phyloP scores from a whole-genome alignment of 2,329 filamentous ascomycete genomes.

The Colletotrichum sp. region DNA sequence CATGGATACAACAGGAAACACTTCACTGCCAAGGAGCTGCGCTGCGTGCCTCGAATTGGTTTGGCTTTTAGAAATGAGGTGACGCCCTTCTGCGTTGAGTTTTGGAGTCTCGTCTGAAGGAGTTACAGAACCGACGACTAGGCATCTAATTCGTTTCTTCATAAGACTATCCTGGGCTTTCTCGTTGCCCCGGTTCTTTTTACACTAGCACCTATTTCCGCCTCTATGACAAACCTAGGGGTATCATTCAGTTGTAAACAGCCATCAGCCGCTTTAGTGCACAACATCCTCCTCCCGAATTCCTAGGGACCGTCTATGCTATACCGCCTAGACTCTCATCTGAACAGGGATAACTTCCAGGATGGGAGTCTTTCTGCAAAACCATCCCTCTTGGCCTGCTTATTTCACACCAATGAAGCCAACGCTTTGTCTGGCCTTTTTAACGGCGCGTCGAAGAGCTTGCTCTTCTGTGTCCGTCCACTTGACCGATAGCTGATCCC shows the following conservation, averaged over 20 bases:
- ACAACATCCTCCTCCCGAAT: background rate
- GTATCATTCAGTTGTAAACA: slow-evolving; percentile 5
- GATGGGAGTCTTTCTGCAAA: background rate
- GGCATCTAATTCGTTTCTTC: background rate
- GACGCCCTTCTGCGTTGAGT: background rate
- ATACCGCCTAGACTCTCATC: background rate
- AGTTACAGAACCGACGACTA: background rate
- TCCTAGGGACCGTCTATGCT: background rate
- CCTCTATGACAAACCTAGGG: background rate
- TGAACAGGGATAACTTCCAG: background rate
- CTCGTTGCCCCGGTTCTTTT: background rate
- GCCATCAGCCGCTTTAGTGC: background rate
- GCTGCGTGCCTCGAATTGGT: background rate
- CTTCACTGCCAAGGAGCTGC: background rate
- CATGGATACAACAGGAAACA: background rate
- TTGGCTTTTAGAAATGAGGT: background rate
- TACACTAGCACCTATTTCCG: background rate
- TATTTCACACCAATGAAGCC: slow-evolving; percentile 71
- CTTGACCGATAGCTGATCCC: slow-evolving; percentile 69
- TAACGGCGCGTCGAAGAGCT: slow-evolving; percentile 61
- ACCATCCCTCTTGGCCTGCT: slow-evolving; percentile 9
- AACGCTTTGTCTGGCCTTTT: slow-evolving; percentile 63
- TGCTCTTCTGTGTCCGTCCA: slow-evolving; percentile 74
- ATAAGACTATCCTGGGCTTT: background rate
- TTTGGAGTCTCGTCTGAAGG: background rate